Evolutionary conservation across 1,284 basidiomycete species (phyloP), one percentile per base, ranked within the genome.

Genomic region (Puccinia horiana): DNA sequence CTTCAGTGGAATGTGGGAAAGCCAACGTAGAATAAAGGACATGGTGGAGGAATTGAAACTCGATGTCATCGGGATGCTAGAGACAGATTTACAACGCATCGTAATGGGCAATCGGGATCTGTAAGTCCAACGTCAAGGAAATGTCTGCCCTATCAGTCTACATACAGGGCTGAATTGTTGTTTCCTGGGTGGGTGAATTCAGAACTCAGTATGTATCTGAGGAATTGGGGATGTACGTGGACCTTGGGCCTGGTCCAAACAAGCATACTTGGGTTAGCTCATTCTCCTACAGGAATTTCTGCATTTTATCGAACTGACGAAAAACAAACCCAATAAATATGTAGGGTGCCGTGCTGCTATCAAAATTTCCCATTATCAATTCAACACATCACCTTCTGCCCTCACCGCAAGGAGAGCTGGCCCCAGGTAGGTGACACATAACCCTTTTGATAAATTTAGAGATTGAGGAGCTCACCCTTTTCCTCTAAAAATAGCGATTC

Each of bases 291-390:
- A 52, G 18, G 9, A 18, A 1, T 56, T 56, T 16, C 54, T 49
- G 49, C 6, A 12, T 83, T 56, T 44, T 35, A 42, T 52, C n/a
- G 23, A 74, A 37, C 82, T 56, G 52, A 70, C 32, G 14, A 40
- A n/a, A n/a, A n/a, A n/a, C n/a, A n/a, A n/a, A n/a, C n/a, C n/a
- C n/a, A n/a, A n/a, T 14, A 56, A 52, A 23, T 52, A 14, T 70
- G 9, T 29, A 81, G 78, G 94, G 94, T 74, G 93, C 92, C 44
- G 91, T 90, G 6, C 88, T 96, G 3, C 88, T 96, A 6, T 94
- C 93, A 12, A 95, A 95, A 91, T 97, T 94, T 88, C 95, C 95
- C 0, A 97, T 98, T 86, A 89, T 97, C 85, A 92, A 92, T 85
- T 93, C 93, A 3, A 93, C 91, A 6, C 95, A 97, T 85, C 93